Conservation (phyloP, 371 early-diverging fungal genomes). For the Apophysomyces trapeziformis region DNA sequence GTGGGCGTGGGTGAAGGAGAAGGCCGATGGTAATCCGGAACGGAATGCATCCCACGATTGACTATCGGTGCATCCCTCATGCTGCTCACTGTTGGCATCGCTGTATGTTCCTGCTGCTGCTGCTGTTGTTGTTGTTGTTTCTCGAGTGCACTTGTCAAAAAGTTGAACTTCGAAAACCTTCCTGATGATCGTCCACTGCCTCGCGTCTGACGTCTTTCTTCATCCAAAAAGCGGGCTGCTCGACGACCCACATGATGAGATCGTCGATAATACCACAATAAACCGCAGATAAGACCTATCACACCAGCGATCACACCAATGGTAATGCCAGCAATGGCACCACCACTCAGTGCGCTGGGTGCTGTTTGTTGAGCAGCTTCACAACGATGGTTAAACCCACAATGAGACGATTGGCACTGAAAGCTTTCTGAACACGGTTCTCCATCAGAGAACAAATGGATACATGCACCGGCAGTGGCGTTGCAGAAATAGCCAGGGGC, state of each 20-base stretch:
- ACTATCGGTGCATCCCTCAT: neutral
- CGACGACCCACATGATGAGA: slow-evolving; percentile 20
- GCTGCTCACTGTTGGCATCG: neutral
- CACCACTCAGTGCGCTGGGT: slow-evolving; percentile 18
- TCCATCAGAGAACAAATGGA: slow-evolving; percentile 15
- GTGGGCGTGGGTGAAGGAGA: neutral
- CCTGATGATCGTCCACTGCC: slow-evolving; percentile 13
- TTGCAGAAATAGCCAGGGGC: slow-evolving; percentile 33
- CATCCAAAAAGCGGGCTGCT: slow-evolving; percentile 16
- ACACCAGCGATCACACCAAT: slow-evolving; percentile 33
- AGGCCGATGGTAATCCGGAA: neutral
- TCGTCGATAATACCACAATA: slow-evolving; percentile 22
- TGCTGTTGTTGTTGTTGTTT: neutral
- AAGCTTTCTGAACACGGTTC: slow-evolving; percentile 34
- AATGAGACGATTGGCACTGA: slow-evolving; percentile 34
- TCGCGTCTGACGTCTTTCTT: slow-evolving; percentile 9
- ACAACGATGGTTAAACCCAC: slow-evolving; percentile 16
- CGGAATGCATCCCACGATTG: neutral
- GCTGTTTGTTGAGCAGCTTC: neutral
- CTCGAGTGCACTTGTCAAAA: slow-evolving; percentile 30
- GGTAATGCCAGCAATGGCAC: slow-evolving; percentile 34
- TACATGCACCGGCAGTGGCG: slow-evolving; percentile 28
- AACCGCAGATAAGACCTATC: slow-evolving; percentile 13
- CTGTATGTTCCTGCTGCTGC: neutral
- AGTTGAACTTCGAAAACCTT: slow-evolving; percentile 35